phyloP scores from a whole-genome alignment of 805 yeast genomes.

The Cyberlindnera euphorbiae region DNA sequence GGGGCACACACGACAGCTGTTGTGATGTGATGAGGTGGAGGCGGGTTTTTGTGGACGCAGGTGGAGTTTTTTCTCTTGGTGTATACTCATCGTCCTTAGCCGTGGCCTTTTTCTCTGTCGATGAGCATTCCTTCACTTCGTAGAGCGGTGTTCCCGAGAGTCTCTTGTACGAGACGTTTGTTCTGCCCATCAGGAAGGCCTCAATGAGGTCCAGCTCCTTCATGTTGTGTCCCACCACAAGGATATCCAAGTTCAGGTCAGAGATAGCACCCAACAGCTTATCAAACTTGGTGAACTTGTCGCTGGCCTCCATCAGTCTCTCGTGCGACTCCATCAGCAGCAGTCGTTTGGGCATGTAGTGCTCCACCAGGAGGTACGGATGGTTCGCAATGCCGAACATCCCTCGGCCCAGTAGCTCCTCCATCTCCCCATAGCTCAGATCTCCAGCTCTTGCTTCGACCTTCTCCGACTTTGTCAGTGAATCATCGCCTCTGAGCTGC shows the following conservation, averaged over 20 bases:
- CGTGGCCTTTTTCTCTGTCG: background rate
- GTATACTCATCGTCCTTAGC: constrained; percentile 19
- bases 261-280: constrained; percentile 29
- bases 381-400: constrained; percentile 52
- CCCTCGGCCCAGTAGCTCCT: constrained; percentile 41
- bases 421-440: constrained; percentile 28
- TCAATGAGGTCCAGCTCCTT: constrained; percentile 78
- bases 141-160: constrained; percentile 60
- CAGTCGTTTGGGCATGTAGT: constrained; percentile 68
- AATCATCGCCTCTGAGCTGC: constrained; percentile 9
- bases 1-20: constrained; percentile 32
- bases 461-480: constrained; percentile 1
- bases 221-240: constrained; percentile 53
- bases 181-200: constrained; percentile 68
- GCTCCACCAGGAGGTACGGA: constrained; percentile 70
- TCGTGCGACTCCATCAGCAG: constrained; percentile 62
- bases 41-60: constrained; percentile 8
- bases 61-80: constrained; percentile 14
- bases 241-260: constrained; percentile 26
- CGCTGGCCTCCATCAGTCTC: constrained; percentile 47
- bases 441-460: background rate
- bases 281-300: constrained; percentile 55
- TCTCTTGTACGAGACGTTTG: constrained; percentile 51
- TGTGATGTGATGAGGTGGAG: constrained; percentile 43
- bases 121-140: constrained; percentile 23